These are phyloP conservation scores for Debaryomycetaceae sp. DNA, from an alignment of 1,139 yeast genomes.

Conservation along the genomic window DNA sequence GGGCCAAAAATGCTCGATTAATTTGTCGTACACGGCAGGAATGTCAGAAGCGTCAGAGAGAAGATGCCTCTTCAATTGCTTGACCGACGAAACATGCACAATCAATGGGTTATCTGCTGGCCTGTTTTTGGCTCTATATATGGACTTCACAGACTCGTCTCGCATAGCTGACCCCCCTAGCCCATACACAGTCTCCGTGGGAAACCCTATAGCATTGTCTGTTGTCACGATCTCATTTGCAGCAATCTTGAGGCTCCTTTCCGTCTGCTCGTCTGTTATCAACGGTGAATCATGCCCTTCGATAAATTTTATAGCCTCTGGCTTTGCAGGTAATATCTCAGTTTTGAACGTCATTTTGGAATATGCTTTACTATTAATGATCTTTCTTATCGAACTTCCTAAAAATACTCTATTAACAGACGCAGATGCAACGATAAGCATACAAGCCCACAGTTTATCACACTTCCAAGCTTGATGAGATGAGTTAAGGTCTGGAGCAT, in stretches of 20 bases:
- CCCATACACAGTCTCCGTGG: constrained; percentile 97
- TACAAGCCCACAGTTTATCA: not conserved
- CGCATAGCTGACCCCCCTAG: constrained; percentile 82
- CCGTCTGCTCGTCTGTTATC: constrained; percentile 52
- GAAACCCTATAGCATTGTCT: constrained; percentile 76
- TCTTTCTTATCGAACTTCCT: not conserved
- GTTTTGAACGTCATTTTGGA: constrained; percentile 16
- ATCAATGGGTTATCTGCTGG: constrained; percentile 95
- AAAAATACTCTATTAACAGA: not conserved
- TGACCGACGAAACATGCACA: constrained; percentile 77
- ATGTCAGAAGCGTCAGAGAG: constrained; percentile 47
- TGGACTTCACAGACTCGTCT: constrained; percentile 69
- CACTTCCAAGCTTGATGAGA: not conserved
- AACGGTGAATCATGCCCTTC: constrained; percentile 26
- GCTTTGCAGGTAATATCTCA: constrained; percentile 29
- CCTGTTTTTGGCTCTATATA: constrained; percentile 83
- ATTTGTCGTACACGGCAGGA: constrained; percentile 61
- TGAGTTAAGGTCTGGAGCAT: not conserved
- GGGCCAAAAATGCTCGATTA: constrained; percentile 81
- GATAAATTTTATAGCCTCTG: constrained; percentile 24
- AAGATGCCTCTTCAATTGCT: constrained; percentile 60
- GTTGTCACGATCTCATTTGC: constrained; percentile 52
- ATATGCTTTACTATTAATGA: not conserved
- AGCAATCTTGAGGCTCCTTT: constrained; percentile 50
- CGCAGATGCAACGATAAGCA: not conserved